phyloP scores from a whole-genome alignment of 148 eudicot species.

The Arctostaphylos glauca region DNA sequence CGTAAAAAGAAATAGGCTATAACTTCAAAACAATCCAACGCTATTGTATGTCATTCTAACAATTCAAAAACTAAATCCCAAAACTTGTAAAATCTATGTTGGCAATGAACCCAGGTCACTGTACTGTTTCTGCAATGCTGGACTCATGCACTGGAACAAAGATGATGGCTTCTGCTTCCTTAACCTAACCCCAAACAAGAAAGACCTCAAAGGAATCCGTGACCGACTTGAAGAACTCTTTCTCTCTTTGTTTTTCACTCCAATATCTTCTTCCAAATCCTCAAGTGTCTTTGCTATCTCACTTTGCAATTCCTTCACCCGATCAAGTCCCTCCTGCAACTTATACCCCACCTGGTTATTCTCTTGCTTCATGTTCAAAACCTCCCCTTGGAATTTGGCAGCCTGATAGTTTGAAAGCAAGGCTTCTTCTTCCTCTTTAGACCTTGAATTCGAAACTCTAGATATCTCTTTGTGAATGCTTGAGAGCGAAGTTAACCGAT shows the following conservation, averaged over 20 bases:
- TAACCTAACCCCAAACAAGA: conserved; percentile 67
- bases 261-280: conserved; percentile 56
- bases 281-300: conserved; percentile 44
- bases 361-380: conserved; percentile 77
- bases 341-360: conserved; percentile 66
- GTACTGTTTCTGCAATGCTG: conserved; percentile 36
- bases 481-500: conserved; percentile 52
- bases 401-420: conserved; percentile 46
- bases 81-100: background rate
- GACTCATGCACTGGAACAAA: conserved; percentile 53
- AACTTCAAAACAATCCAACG: background rate
- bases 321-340: conserved; percentile 49
- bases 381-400: conserved; percentile 81
- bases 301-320: conserved; percentile 43
- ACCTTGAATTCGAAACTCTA: conserved; percentile 26
- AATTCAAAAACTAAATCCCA: background rate
- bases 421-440: conserved; percentile 24
- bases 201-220: conserved; percentile 58
- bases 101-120: conserved; percentile 25
- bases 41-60: background rate
- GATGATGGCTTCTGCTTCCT: conserved; percentile 49
- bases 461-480: conserved; percentile 58
- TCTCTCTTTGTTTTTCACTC: conserved; percentile 25
- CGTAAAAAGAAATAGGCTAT: too few relatives aligned
- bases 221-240: conserved; percentile 40